Evolutionary conservation across 306 rosid genomes (phyloP), one percentile per base, ranked within the genome.

Genomic region (Pueraria montana): DNA sequence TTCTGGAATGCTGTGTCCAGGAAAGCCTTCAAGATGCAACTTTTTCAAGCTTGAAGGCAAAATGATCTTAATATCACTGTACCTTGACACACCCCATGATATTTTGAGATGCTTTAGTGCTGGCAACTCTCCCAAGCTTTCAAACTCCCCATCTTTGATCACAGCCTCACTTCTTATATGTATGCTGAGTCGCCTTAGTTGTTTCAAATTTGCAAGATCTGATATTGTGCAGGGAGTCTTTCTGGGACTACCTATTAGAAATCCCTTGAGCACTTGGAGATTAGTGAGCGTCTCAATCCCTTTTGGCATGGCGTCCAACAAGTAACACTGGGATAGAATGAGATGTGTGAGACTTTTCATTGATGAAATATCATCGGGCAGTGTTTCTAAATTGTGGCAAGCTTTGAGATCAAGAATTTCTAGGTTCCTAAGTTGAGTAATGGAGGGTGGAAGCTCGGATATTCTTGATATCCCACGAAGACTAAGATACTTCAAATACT

Each of bases 201-300:
- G 27, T 53, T 1, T 4, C 76, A 84, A 8, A 2, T 2, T 34
- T n/a, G 0, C 2, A 1, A 86, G 78, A 27, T 70, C 55, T 0
- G 24, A 7, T 9, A 89, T 26, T 38, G 32, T 64, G 21, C 76
- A 63, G 8, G 82, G 50, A 43, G 71, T 55, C 7, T 23, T 27
- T 26, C 1, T n/a, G 0, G 30, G 3, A 17, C 8, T 9, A 0
- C 80, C 82, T 5, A 82, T 55, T 1, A 84, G 6, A 69, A 89
- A 89, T 13, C 91, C 91, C 58, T 89, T 84, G 5, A 89, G 85
- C 0, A 84, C 89, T 84, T 84, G 85, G 1, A 89, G 84, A 0
- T 81, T 43, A 1, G 59, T 20, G 24, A 89, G 88, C 0, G 56
- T 64, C 1, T 74, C 69, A 6, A 89, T 24, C 23, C 88, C 91